These are phyloP conservation scores for Otatea glauca DNA, from an alignment of 176 grass and related monocot genomes.

Conservation along the genomic window DNA sequence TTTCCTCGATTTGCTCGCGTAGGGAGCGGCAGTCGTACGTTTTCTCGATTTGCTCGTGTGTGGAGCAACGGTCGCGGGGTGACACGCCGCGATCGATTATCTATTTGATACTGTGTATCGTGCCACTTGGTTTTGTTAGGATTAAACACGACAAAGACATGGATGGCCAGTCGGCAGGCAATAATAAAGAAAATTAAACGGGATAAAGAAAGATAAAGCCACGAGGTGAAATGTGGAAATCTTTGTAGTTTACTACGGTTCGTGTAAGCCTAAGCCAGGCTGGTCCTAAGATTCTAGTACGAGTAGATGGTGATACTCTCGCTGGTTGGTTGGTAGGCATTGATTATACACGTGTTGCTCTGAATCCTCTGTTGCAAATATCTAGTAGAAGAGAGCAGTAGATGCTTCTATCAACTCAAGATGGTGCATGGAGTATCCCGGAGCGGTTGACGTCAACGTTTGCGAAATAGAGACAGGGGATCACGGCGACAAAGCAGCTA, in stretches of 20 bases:
- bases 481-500: slow-evolving; percentile 25
- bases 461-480: neutral
- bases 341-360: neutral
- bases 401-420: slow-evolving; percentile 12
- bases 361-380: slow-evolving; percentile 44
- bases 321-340: neutral
- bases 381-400: slow-evolving; percentile 43
- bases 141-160: slow-evolving; percentile 52
- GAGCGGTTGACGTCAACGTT: slow-evolving; percentile 46
- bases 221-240: neutral
- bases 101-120: neutral
- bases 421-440: neutral
- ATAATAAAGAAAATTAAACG: neutral
- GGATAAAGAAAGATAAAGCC: neutral
- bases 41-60: too few species aligned
- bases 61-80: too few species aligned
- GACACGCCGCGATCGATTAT: too few species aligned
- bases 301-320: slow-evolving; percentile 14
- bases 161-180: neutral
- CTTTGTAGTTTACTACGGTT: slow-evolving; percentile 29
- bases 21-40: too few species aligned
- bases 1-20: too few species aligned
- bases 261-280: neutral
- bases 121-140: slow-evolving; percentile 47
- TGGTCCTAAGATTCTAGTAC: slow-evolving; percentile 37